Evolutionary conservation across 352 stramenopile species (phyloP).

Genomic region (Phytophthora chlamydospora): DNA sequence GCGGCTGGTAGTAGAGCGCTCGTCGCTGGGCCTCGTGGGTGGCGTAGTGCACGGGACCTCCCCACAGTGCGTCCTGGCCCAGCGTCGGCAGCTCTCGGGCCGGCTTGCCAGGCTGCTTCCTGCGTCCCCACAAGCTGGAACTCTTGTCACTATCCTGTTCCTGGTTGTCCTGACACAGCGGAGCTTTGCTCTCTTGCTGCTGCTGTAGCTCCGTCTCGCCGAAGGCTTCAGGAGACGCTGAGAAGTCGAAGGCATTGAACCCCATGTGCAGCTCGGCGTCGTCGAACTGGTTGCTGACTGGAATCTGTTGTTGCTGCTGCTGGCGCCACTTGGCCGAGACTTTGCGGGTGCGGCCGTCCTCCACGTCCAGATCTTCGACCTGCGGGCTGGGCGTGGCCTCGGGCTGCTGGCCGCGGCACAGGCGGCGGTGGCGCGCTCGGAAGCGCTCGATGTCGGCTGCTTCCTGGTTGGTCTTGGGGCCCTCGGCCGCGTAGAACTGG

Average conservation of each 20-base stretch:
- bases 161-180: neutral
- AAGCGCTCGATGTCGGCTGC: constrained; percentile 48
- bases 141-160: constrained; percentile 13
- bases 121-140: constrained; percentile 46
- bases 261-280: constrained; percentile 26
- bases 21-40: constrained; percentile 35
- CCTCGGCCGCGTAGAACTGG: constrained; percentile 26
- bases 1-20: constrained; percentile 35
- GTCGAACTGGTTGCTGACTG: constrained; percentile 31
- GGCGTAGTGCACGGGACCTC: constrained; percentile 27
- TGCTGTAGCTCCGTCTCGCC: constrained; percentile 16
- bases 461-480: constrained; percentile 20
- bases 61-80: constrained; percentile 50
- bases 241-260: constrained; percentile 63
- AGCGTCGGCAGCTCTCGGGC: constrained; percentile 39
- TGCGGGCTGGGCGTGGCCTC: constrained; percentile 16
- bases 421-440: constrained; percentile 44
- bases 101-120: constrained; percentile 15
- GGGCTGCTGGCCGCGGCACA: constrained; percentile 31
- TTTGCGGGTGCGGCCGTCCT: constrained; percentile 50
- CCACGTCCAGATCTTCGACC: constrained; percentile 31
- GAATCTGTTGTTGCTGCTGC: constrained; percentile 29
- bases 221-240: constrained; percentile 48
- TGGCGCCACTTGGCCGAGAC: constrained; percentile 38
- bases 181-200: constrained; percentile 5